Base-by-base conservation (phyloP, 257 asterid genomes). In the Mentha longifolia region DNA sequence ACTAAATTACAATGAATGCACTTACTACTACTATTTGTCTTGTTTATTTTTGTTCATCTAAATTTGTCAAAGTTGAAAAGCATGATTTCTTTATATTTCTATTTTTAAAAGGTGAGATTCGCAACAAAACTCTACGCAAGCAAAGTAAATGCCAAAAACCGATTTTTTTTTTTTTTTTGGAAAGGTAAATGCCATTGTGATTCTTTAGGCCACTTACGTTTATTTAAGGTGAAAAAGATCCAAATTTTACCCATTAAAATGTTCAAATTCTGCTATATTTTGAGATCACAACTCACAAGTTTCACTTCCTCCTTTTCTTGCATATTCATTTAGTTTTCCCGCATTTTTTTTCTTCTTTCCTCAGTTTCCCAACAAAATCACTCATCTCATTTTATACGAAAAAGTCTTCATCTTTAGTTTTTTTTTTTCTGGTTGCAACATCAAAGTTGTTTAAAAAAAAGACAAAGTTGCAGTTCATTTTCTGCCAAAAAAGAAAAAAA, bases 391-490 rank as follows among this genome's bases (percentile, higher is more conserved):
- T 57, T 70, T 59, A 70, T 51, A 15, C 43, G 35, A n/a, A 57
- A 69, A 58, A 30, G 60, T 22, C 33, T 47, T 70, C 67, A 70
- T 58, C 75, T 58, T 70, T 70, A 70, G 17, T 22, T 33, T 33
- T 33, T 22, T 33, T 33, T 33, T 70, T 30, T 30, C n/a, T 46
- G 17, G 49, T 58, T 60, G 11, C 56, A 49, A 16, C 22, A 64
- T 43, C 16, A 31, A 66, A 66, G 71, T 46, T 75, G 82, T 80
- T 33, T 5, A 31, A 33, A 33, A 80, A 83, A 80, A 77, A 78
- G 82, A 80, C 81, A 72, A 71, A 67, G 65, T 65, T 74, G 78
- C 67, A 64, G 74, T 77, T 74, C 70, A 73, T 60, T 81, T 47
- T 25, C 76, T 61, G 68, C 68, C 68, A 11, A 63, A 42, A 20